Evolutionary conservation across 2,329 filamentous ascomycete species (phyloP), one percentile per base, ranked within the genome.

Genomic region (Microsporum ferrugineum): DNA sequence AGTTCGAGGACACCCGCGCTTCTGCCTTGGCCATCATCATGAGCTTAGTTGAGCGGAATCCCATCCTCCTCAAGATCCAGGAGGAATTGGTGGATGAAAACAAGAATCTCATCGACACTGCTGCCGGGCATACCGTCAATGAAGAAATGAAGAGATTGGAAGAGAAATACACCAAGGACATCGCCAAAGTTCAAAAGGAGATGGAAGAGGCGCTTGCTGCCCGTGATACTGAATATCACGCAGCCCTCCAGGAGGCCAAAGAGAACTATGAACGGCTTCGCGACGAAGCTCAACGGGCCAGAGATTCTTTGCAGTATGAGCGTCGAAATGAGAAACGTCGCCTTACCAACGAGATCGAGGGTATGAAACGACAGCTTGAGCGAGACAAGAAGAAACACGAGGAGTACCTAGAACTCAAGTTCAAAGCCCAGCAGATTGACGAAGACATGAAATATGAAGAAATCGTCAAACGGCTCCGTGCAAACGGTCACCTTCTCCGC

Each of bases 91-190:
- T 56, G 23, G 47, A 55, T 23, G 36, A 56, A 33, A 60, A 49
- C 14, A 60, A 56, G 36, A 55, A 59, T 8, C 43, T 59, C 14
- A 59, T 60, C 49, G 59, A 60, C 36, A 56, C 47, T 27, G 49
- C 59, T 14, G 47, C 47, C 10, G 36, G 51, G 3, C 29, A 39
- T 17, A 56, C 51, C 1, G 47, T 60, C 17, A 56, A 60, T 14
- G 47, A 60, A 43, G 47, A 60, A 17, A 60, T 56, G 59, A 60
- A 56, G 45, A 60, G 51, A 23, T 36, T 60, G 6, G 59, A 60
- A 34, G 59, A 60, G 34, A 55, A 60, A 43, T 60, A 60, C 33
- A 49, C 17, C 2, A 34, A 55, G 23, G 47, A 56, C 27, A 55
- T 60, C 14, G 59, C 59, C 33, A 56, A 60, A 34, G 51, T 60